phyloP scores from a whole-genome alignment of 2,329 filamentous ascomycete genomes.

The Fusarium nematophilum region DNA sequence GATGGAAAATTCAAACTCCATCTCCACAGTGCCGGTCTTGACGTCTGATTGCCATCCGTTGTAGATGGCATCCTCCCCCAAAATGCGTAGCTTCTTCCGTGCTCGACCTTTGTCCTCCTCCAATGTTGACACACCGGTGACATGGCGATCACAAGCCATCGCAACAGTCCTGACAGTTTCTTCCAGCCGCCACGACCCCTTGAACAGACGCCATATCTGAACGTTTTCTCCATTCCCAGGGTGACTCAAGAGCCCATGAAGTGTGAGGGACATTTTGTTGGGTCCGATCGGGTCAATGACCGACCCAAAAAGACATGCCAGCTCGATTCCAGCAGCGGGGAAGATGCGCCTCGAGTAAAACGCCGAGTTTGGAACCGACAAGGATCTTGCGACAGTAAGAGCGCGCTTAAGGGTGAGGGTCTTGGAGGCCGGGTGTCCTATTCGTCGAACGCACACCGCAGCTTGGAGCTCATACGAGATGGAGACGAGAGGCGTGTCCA shows the following conservation, averaged over 20 bases:
- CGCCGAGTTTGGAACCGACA: slow-evolving; percentile 76
- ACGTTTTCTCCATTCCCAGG: slow-evolving; percentile 76
- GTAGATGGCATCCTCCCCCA: slow-evolving; percentile 84
- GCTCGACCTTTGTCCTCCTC: not conserved
- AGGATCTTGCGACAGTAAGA: slow-evolving; percentile 80
- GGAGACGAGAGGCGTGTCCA: slow-evolving; percentile 75
- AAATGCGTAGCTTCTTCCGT: slow-evolving; percentile 73
- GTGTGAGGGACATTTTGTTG: slow-evolving; percentile 57
- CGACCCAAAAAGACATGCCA: slow-evolving; percentile 80
- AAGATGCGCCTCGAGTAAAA: slow-evolving; percentile 79
- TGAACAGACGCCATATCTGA: slow-evolving; percentile 82
- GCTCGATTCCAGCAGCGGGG: slow-evolving; percentile 90
- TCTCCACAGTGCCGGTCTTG: slow-evolving; percentile 55
- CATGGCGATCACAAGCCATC: slow-evolving; percentile 80
- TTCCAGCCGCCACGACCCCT: slow-evolving; percentile 91
- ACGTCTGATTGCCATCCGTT: slow-evolving; percentile 83
- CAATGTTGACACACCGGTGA: slow-evolving; percentile 20
- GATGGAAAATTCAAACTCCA: slow-evolving; percentile 75
- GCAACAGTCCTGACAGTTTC: slow-evolving; percentile 82
- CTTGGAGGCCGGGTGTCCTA: slow-evolving; percentile 56
- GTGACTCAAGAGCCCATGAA: slow-evolving; percentile 73
- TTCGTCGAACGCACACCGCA: slow-evolving; percentile 67
- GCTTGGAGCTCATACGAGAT: slow-evolving; percentile 84
- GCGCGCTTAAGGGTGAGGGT: slow-evolving; percentile 70
- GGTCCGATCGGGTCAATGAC: slow-evolving; percentile 84